These are phyloP conservation scores for Sequoiadendron giganteum DNA, from an alignment of 75 land plant species.

Conservation along the genomic window DNA sequence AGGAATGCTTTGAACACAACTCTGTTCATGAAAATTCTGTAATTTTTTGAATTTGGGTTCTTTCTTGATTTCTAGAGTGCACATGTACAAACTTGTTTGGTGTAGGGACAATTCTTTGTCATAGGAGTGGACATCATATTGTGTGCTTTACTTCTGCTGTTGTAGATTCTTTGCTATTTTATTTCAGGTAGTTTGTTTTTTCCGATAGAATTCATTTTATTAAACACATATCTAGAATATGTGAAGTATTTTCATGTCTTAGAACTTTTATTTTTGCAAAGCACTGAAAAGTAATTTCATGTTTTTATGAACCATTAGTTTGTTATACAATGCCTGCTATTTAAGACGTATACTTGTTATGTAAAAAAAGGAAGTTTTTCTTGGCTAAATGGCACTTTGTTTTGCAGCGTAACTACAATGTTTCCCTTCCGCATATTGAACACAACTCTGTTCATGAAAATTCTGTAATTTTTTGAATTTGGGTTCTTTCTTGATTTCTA, in stretches of 20 bases:
- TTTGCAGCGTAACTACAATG: constrained; percentile 85
- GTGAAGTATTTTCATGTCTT: neutral
- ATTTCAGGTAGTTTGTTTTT: neutral
- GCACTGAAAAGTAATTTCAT: neutral
- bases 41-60: too few relatives aligned
- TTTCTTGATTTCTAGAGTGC: too few relatives aligned
- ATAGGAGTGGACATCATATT: too few relatives aligned
- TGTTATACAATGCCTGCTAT: neutral
- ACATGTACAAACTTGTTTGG: too few relatives aligned
- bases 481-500: too few relatives aligned
- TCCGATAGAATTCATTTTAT: neutral
- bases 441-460: too few relatives aligned
- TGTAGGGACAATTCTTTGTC: too few relatives aligned
- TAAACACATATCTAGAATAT: neutral
- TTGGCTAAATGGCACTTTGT: neutral
- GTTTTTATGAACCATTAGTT: neutral
- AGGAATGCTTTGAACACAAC: too few relatives aligned
- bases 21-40: too few relatives aligned
- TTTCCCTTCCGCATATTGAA: constrained; percentile 60
- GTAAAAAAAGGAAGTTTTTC: neutral
- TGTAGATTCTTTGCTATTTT: neutral
- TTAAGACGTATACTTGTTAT: neutral
- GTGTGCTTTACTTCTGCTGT: too few relatives aligned
- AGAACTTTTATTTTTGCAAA: neutral
- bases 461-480: too few relatives aligned